Evolutionary conservation across 2,329 filamentous ascomycete species (phyloP).

Genomic region (Aspergillus floridensis): DNA sequence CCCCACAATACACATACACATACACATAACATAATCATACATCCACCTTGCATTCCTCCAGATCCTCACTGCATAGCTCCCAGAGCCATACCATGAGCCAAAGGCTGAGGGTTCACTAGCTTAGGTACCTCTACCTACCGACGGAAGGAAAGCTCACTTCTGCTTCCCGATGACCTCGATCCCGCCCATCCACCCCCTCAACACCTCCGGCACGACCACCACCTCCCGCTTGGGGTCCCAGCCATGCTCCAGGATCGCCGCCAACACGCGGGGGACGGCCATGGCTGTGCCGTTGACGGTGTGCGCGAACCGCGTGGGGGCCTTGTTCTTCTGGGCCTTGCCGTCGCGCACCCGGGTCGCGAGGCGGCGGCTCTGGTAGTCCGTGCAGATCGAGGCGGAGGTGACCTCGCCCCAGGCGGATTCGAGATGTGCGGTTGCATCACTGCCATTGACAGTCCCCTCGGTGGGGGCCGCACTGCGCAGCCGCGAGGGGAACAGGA

Average conservation of each 20-base stretch:
- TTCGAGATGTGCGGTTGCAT: constrained; percentile 37
- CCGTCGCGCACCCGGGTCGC: constrained; percentile 67
- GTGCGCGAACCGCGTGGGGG: constrained; percentile 66
- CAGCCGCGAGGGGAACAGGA: constrained; percentile 79
- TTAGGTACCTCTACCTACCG: no score
- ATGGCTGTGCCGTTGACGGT: constrained; percentile 93
- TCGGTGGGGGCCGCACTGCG: constrained; percentile 14
- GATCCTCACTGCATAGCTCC: no score
- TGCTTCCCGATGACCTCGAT: constrained; percentile 58
- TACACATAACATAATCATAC: no score
- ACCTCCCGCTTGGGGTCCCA: constrained; percentile 70
- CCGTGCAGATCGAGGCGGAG: constrained; percentile 84
- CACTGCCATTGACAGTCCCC: background rate
- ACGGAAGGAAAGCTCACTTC: no score
- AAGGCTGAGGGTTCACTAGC: no score
- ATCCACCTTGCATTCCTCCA: no score
- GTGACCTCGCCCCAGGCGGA: constrained; percentile 92
- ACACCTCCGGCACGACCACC: constrained; percentile 73
- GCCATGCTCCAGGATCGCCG: constrained; percentile 84
- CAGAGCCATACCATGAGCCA: no score
- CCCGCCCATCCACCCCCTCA: constrained; percentile 82
- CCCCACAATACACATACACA: no score
- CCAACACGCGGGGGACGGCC: constrained; percentile 83
- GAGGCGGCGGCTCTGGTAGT: constrained; percentile 85
- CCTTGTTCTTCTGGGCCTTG: constrained; percentile 36